A percentile compares a stretch with the other conserved stretches of the same genome.
phyloP scores from a whole-genome alignment of 257 asterid species.

The Verbena officinalis region DNA sequence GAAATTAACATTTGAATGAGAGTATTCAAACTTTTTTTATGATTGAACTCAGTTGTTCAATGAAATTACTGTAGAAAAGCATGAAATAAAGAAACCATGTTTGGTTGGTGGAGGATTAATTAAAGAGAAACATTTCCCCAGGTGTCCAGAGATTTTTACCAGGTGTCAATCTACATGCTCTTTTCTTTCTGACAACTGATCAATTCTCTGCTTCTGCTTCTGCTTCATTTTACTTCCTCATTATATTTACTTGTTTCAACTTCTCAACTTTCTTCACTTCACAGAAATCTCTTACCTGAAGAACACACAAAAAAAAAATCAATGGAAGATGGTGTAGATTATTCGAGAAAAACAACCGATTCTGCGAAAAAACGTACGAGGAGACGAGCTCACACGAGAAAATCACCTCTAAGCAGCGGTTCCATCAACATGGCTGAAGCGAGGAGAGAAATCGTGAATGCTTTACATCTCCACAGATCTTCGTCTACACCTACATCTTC shows the following conservation, averaged over 20 bases:
- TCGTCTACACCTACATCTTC: not conserved
- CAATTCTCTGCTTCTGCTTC: slow-evolving; percentile 13
- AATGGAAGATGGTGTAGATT: slow-evolving; percentile 15
- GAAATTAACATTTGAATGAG: no score
- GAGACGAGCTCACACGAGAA: slow-evolving; percentile 34
- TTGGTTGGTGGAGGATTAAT: slow-evolving; percentile 1
- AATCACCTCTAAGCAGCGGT: slow-evolving; percentile 14
- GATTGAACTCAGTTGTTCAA: no score
- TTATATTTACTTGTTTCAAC: not conserved
- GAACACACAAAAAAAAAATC: not conserved
- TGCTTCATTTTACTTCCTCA: slow-evolving; percentile 5
- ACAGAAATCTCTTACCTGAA: no score
- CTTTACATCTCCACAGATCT: slow-evolving; percentile 41
- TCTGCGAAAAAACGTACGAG: slow-evolving; percentile 21
- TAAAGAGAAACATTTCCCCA: slow-evolving; percentile 24
- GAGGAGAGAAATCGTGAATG: slow-evolving; percentile 44
- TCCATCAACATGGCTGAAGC: slow-evolving; percentile 46
- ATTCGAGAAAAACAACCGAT: not conserved
- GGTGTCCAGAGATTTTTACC: slow-evolving; percentile 27
- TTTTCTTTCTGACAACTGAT: slow-evolving; percentile 24
- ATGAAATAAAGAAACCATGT: no score
- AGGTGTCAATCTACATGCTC: slow-evolving; percentile 37
- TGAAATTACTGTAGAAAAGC: no score
- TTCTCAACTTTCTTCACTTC: not conserved
- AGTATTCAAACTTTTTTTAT: no score